Percentiles rank a stretch among this genome's conserved stretches.
Evolutionary conservation across 768 basidiomycete species (phyloP).

Genomic region (Sporobolomyces roseus): DNA sequence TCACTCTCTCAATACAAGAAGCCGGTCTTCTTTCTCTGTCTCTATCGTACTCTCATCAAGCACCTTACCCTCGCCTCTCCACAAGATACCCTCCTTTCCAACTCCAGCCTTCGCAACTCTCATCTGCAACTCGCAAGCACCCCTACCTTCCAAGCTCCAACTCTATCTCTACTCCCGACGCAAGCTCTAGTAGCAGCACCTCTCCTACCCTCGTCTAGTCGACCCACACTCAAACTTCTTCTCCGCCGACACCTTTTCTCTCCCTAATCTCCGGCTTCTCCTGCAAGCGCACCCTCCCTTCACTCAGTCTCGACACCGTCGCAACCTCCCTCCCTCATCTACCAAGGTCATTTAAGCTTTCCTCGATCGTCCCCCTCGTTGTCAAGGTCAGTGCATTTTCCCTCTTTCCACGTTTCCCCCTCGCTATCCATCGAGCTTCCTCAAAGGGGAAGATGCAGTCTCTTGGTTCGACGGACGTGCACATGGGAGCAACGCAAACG

Average conservation of each 20-base stretch:
- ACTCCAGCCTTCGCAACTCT: neutral
- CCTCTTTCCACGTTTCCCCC: neutral
- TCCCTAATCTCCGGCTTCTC: too few relatives aligned
- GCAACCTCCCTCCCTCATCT: too few relatives aligned
- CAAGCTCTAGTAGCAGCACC: too few relatives aligned
- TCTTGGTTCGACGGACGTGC: too few relatives aligned
- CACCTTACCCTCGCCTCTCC: neutral
- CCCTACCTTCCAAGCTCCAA: neutral
- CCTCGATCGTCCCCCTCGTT: neutral
- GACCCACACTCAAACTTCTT: too few relatives aligned
- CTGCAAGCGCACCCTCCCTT: neutral
- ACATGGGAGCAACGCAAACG: neutral
- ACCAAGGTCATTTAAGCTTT: too few relatives aligned
- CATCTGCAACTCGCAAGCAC: constrained; percentile 5
- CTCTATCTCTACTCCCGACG: too few relatives aligned
- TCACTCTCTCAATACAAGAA: neutral
- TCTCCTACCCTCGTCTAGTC: too few relatives aligned
- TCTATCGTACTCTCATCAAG: neutral
- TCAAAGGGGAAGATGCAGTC: too few relatives aligned
- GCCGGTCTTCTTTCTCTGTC: neutral
- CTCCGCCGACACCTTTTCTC: too few relatives aligned
- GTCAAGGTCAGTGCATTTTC: neutral
- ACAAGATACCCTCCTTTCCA: neutral
- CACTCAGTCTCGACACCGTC: neutral
- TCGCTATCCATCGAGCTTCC: neutral